These are phyloP conservation scores for Podila epigama DNA, from an alignment of 192 early-diverging fungal species.

Conservation along the genomic window DNA sequence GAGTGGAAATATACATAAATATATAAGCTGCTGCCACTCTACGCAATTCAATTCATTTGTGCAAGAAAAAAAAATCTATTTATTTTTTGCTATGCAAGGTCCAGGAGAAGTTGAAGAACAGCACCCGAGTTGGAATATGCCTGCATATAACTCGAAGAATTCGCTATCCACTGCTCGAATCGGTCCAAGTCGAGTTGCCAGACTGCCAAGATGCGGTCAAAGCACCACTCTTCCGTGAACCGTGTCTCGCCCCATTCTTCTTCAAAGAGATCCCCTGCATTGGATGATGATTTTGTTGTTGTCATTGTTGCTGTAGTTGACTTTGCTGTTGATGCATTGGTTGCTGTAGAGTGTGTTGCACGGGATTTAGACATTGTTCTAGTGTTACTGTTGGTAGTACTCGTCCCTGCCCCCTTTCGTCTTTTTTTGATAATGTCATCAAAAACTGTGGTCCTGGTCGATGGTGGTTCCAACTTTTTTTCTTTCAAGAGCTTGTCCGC, in stretches of 20 bases:
- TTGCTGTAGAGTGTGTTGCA: neutral
- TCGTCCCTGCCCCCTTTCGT: neutral
- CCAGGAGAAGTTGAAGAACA: slow-evolving; percentile 16
- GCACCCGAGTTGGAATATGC: slow-evolving; percentile 5
- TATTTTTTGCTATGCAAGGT: neutral
- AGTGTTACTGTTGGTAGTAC: neutral
- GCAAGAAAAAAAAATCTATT: neutral
- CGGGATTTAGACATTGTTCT: too few relatives aligned
- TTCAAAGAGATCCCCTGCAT: neutral
- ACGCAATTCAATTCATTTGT: too few relatives aligned
- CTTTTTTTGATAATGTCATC: neutral
- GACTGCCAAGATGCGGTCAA: slow-evolving; percentile 14
- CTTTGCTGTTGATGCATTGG: neutral
- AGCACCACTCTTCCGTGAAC: slow-evolving; percentile 21
- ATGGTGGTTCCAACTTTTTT: slow-evolving; percentile 33
- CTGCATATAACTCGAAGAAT: neutral
- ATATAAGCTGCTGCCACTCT: too few relatives aligned
- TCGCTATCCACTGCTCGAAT: neutral
- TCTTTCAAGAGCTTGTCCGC: slow-evolving; percentile 53
- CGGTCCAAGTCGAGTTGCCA: slow-evolving; percentile 16
- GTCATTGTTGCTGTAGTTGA: neutral
- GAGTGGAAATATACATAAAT: too few relatives aligned
- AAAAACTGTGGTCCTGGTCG: neutral
- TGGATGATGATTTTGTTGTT: neutral
- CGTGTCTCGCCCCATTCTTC: neutral